Base-by-base conservation (phyloP, 306 rosid species). In the Sechiopsis laciniata region DNA sequence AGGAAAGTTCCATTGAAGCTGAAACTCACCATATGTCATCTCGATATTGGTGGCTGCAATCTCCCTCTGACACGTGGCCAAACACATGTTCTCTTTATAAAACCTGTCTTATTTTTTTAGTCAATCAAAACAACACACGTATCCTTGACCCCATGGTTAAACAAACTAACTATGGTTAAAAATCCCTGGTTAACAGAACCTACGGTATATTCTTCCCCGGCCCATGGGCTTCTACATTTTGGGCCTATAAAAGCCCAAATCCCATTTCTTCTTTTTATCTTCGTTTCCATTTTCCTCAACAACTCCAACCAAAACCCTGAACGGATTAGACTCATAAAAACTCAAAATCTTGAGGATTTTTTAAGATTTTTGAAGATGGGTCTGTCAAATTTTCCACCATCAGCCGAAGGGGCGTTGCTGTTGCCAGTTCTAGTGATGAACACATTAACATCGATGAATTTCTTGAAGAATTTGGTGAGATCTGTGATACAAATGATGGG, bases 381-480 rank as follows among this genome's bases (percentile, higher is more conserved):
- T 50, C 88, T 88, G 6, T 85, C 92, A 26, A 90, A 81, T 35
- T 90, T 87, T 22, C 85, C 85, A 0, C 74, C 78, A 73, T 72
- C 92, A 32, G 75, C 90, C 2, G 90, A 69, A 69, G 73, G 73
- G 14, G 58, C 50, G 54, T 69, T 69, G 42, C 20, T 90, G 19
- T 55, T 92, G 2, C 92, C 89, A 0, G 76, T 84, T 54, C 78
- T 90, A 5, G 81, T 92, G 70, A 83, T 92, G 81, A 85, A 90
- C 90, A 85, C 88, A 0, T 81, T 92, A 10, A 60, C 87, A 0
- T 84, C 87, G 10, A 76, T 88, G 71, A 82, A 82, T 60, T 54
- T 88, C 32, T 75, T 92, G 69, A 92, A 88, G 84, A 84, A 82
- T 87, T 68, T 84, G 83, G 72, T 90, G 12, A 85, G 88, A 75